Conservation (phyloP, 2,329 filamentous ascomycete genomes). For the Chaetomiaceae sp. region DNA sequence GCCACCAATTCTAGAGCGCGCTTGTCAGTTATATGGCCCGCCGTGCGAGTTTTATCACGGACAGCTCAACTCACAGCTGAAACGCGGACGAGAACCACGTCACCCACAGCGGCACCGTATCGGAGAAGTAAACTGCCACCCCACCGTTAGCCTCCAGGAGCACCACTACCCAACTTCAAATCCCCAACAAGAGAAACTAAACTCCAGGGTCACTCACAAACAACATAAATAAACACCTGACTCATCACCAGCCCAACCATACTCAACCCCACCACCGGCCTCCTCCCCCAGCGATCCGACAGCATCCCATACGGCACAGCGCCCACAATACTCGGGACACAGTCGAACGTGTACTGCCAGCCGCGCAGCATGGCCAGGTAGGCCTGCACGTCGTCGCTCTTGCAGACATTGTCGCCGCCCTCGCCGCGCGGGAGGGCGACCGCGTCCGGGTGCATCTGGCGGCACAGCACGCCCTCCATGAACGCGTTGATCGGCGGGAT, state of each 20-base stretch:
- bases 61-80: constrained; percentile 24
- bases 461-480: constrained; percentile 49
- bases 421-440: constrained; percentile 24
- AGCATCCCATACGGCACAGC: constrained; percentile 43
- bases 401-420: constrained; percentile 44
- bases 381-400: constrained; percentile 43
- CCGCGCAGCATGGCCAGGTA: constrained; percentile 47
- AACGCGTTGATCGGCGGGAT: constrained; percentile 42
- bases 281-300: constrained; percentile 42
- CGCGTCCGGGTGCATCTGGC: constrained; percentile 37
- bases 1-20: constrained; percentile 32
- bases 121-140: constrained; percentile 31
- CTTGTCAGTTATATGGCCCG: too few species aligned
- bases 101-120: constrained; percentile 37
- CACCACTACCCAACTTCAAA: not conserved
- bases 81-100: constrained; percentile 31
- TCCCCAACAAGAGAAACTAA: not conserved
- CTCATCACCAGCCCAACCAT: constrained; percentile 20
- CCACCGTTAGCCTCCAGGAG: too few species aligned
- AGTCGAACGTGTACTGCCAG: constrained; percentile 39
- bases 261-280: constrained; percentile 34
- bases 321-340: constrained; percentile 38
- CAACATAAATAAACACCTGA: constrained; percentile 18
- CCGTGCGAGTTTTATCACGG: too few species aligned
- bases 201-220: constrained; percentile 21